Percentiles rank a stretch among this genome's conserved stretches.
These are phyloP conservation scores for Penicillium occitanis DNA, from an alignment of 2,329 filamentous ascomycete species.

Conservation along the genomic window DNA sequence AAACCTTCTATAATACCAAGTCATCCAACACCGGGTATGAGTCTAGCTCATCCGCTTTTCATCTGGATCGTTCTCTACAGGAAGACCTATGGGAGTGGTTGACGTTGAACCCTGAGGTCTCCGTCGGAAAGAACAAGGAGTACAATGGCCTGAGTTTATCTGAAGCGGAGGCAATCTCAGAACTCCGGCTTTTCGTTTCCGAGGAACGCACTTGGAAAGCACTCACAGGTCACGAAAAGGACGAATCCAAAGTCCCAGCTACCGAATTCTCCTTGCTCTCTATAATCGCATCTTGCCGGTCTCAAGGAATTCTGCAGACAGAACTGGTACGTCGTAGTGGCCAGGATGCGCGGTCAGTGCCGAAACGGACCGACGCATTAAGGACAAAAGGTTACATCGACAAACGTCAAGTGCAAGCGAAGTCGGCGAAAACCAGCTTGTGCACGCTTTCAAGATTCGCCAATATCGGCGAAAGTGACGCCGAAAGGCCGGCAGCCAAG, in stretches of 20 bases:
- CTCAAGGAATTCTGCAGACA: conserved; percentile 58
- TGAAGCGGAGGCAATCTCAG: conserved; percentile 36
- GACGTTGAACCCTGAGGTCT: conserved; percentile 56
- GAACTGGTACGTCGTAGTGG: conserved; percentile 56
- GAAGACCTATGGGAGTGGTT: conserved; percentile 60
- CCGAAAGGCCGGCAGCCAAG: conserved; percentile 23
- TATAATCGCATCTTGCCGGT: conserved; percentile 57
- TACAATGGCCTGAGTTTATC: conserved; percentile 43
- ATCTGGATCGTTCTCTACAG: conserved; percentile 52
- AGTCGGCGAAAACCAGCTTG: conserved; percentile 55
- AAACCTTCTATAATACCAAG: conserved; percentile 7
- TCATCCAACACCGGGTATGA: not conserved
- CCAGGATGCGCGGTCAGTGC: conserved; percentile 66
- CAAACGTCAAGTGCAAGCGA: conserved; percentile 53
- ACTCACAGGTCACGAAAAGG: conserved; percentile 59
- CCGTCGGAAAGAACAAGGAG: conserved; percentile 46
- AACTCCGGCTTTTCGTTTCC: conserved; percentile 47
- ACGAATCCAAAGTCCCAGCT: conserved; percentile 53
- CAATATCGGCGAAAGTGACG: conserved; percentile 23
- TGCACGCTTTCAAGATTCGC: conserved; percentile 55
- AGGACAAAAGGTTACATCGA: conserved; percentile 61
- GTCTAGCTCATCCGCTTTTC: not conserved
- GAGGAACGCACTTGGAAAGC: conserved; percentile 60
- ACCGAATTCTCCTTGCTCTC: conserved; percentile 59
- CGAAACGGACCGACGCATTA: conserved; percentile 59